These are phyloP conservation scores for Dactylis glomerata DNA, from an alignment of 176 grass and related monocot species.

Conservation along the genomic window DNA sequence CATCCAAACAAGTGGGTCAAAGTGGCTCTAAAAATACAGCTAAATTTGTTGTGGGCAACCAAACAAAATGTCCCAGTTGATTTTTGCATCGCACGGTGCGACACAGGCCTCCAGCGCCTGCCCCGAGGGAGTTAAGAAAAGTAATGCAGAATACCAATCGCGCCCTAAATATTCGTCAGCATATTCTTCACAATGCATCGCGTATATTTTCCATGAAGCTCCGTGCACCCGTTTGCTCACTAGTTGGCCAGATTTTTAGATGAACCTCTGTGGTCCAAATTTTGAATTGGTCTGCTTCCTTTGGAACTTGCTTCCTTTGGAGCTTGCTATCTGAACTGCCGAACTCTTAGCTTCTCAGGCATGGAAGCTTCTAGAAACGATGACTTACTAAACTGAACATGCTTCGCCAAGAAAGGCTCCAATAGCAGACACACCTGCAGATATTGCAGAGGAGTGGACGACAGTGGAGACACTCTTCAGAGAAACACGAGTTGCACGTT, in stretches of 20 bases:
- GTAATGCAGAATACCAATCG: no score
- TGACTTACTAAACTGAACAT: neutral
- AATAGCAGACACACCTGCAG: neutral
- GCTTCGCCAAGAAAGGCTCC: neutral
- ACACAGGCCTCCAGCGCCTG: no score
- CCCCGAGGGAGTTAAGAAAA: no score
- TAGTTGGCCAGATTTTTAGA: neutral
- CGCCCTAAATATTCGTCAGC: neutral
- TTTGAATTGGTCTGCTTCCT: neutral
- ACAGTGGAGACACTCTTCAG: neutral
- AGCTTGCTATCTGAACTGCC: neutral
- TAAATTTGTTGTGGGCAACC: no score
- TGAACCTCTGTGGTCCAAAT: neutral
- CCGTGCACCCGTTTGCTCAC: neutral
- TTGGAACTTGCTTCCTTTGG: neutral
- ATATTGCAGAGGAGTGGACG: neutral
- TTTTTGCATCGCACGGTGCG: no score
- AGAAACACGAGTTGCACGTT: neutral
- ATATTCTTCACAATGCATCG: neutral
- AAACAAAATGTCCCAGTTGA: no score
- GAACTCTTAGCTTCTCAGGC: neutral
- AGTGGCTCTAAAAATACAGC: no score
- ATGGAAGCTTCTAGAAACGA: conserved; percentile 21
- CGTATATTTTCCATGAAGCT: neutral
- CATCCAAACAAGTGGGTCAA: no score